Base-by-base conservation (phyloP, 805 yeast genomes). In the Wickerhamomyces ciferrii region DNA sequence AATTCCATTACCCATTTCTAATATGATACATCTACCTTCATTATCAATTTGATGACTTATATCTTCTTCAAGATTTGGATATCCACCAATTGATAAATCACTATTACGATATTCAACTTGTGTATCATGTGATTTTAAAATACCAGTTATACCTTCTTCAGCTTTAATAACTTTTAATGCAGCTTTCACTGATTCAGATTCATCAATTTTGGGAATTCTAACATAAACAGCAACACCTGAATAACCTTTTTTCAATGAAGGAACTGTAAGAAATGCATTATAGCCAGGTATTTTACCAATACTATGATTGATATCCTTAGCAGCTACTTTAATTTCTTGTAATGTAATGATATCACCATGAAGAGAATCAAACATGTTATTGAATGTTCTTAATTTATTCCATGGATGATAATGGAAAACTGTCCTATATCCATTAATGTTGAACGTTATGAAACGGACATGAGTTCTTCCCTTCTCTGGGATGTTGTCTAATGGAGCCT, bases 121-220 rank as follows among this genome's bases (percentile, higher is more conserved):
- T 1, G 63, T 54, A 11, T 53, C 54, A 43, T 55, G 62, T 2
- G 62, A 50, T 10, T 44, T 50, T 21, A 71, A 43, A 2, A 68
- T 66, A 0, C 98, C 99, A 0, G 97, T 85, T 8, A 94, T 69
- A 0, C 99, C 99, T 63, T 92, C 96, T 60, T 94, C 98, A 0
- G 91, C 97, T 52, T 77, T 79, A 3, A 76, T 43, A 1, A 89
- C 88, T 2, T 72, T 66, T 23, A 90, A 59, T 2, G 72, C 60
- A 18, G 61, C 58, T 44, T 55, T 60, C 2, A 67, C 45, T 20
- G 51, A 40, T 1, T 63, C 59, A 0, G 75, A 62, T 23, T 83
- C 86, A 11, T 62, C 63, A 0, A 63, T 66, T 1, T 58, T 54
- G 1, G 84, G 79, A 3, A 69, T 63, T 41, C 90, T 67, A 2